Conservation (phyloP, 768 basidiomycete genomes). For the Psilocybe tampanensis region DNA sequence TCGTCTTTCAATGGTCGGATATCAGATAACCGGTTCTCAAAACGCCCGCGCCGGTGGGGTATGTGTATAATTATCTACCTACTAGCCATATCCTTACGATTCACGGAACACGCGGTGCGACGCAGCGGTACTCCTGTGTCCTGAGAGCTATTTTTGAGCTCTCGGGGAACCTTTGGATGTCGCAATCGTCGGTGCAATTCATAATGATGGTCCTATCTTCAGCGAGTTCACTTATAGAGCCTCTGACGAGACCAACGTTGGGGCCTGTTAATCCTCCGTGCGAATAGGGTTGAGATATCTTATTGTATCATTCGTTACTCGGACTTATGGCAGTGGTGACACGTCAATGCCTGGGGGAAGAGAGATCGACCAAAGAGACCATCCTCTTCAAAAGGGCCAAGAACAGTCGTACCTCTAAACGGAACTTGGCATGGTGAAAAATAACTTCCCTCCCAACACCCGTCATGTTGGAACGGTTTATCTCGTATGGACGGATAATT, state of each 20-base stretch:
- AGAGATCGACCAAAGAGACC: conserved; percentile 5
- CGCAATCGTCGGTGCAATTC: not conserved
- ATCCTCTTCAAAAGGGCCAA: not conserved
- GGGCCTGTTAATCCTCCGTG: not conserved
- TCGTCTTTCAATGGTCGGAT: not conserved
- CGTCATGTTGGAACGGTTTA: too few relatives aligned
- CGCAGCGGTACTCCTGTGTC: not conserved
- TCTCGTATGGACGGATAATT: too few relatives aligned
- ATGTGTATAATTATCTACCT: not conserved
- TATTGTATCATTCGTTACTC: not conserved
- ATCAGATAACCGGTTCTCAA: not conserved
- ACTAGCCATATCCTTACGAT: not conserved
- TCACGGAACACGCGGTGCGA: not conserved
- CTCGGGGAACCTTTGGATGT: not conserved
- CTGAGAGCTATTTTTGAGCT: not conserved
- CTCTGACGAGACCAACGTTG: not conserved
- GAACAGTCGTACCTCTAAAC: too few relatives aligned
- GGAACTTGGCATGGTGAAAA: too few relatives aligned
- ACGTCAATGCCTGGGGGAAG: conserved; percentile 7
- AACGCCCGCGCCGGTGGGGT: not conserved
- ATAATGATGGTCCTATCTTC: not conserved
- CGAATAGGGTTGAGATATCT: not conserved
- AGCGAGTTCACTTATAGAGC: not conserved
- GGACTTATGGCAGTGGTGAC: not conserved
- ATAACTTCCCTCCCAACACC: too few relatives aligned